Evolutionary conservation across 2,329 filamentous ascomycete species (phyloP), one percentile per base, ranked within the genome.

Genomic region (Proliferodiscus dingleyae): DNA sequence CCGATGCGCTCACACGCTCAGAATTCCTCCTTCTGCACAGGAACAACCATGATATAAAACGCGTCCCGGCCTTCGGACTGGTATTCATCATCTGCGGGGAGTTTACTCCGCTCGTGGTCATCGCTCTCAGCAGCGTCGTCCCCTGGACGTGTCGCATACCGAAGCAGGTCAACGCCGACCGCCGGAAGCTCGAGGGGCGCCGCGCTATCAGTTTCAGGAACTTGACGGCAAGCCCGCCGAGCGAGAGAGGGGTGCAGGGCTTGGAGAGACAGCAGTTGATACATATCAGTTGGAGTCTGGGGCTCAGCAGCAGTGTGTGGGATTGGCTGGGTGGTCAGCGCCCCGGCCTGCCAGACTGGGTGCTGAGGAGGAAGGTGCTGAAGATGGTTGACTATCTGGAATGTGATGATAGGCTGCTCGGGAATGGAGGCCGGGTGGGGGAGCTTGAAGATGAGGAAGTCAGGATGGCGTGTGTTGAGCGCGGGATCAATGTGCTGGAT

Each of bases 121-220:
- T 89, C 5, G 77, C 81, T 24, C 69, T 95, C 21, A 81, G 82
- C 16, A 70, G 70, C 29, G 71, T 89, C 18, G 85, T 95, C 21
- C 91, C 91, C 0, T 80, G 80, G 56, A 85, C 88, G 0, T 96
- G 91, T 65, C 79, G 89, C 9, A 85, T 96, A 47, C 91, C 91
- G 0, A 71, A 69, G 30, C 91, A 96, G 68, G 70, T 87, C 5
- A 69, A 73, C n/a, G 65, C 66, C 28, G 74, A 80, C 30, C 67
- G 80, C 48, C 68, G 78, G 41, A 60, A 74, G 53, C 66, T 72
- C 1, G 78, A 87, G 61, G 64, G 68, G 39, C 66, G 78, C 8
- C 70, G 83, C 8, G 60, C 53, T 24, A 61, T 61, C 1, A 74
- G 73, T 7, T 80, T 81, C 58, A 66, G 71, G 36, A 60, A 64